A percentile compares a stretch with the other conserved stretches of the same genome.
Conservation (phyloP, 2,329 filamentous ascomycete genomes). For the Magnaporthiopsis rhizophila region DNA sequence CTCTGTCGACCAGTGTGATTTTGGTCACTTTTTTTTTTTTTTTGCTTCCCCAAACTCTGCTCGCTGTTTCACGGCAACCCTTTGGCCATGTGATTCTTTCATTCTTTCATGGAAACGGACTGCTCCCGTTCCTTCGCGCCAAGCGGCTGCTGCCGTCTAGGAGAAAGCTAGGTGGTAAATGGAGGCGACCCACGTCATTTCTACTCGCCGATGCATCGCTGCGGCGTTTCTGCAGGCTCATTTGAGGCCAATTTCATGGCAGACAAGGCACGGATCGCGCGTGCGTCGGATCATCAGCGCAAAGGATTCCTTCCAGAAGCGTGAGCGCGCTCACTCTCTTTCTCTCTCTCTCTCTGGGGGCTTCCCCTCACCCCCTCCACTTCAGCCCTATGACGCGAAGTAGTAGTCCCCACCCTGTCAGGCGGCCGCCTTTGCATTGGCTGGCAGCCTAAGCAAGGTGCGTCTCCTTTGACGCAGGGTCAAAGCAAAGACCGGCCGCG, state of each 20-base stretch:
- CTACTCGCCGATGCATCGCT: not conserved
- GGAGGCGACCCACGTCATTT: not conserved
- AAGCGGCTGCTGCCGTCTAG: not conserved
- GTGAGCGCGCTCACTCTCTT: not conserved
- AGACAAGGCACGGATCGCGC: not conserved
- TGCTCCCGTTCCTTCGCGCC: not conserved
- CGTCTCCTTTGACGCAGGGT: not conserved
- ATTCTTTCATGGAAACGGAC: not conserved
- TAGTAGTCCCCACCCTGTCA: not conserved
- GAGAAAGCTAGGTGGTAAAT: not conserved
- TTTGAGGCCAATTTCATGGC: not conserved
- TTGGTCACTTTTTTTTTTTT: not conserved
- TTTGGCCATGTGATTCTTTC: not conserved
- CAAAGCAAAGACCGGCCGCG: not conserved
- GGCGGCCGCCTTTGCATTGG: not conserved
- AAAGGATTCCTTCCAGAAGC: slow-evolving; percentile 1
- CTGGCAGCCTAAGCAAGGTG: not conserved
- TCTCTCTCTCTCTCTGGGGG: no score
- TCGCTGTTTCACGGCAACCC: not conserved
- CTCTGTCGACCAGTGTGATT: not conserved
- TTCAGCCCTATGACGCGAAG: slow-evolving; percentile 1
- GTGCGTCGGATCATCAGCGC: not conserved
- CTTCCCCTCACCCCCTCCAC: not conserved
- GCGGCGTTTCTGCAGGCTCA: not conserved
- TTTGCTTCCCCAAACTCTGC: no score